Percentiles rank a stretch among this genome's conserved stretches.
Evolutionary conservation across 371 early-diverging fungal species (phyloP).

Genomic region (Mucor sp.): DNA sequence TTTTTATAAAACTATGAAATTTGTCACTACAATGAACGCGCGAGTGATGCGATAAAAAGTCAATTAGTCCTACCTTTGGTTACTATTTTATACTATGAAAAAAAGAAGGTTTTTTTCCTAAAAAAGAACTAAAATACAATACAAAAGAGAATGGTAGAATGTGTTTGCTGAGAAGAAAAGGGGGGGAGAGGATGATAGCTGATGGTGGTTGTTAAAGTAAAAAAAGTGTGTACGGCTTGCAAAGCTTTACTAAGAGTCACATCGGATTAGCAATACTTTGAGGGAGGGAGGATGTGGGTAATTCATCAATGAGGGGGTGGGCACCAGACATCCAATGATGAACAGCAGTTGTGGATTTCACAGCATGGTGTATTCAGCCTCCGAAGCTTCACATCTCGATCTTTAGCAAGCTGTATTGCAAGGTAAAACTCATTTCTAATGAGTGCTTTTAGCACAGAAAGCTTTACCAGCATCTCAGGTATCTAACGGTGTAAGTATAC

Average conservation of each 20-base stretch:
- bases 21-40: neutral
- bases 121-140: slow-evolving; percentile 6
- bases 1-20: neutral
- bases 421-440: too few relatives aligned
- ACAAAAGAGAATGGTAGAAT: slow-evolving; percentile 3
- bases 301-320: too few relatives aligned
- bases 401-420: too few relatives aligned
- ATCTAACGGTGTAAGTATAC: too few relatives aligned
- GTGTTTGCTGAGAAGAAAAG: neutral
- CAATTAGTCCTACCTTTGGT: slow-evolving; percentile 5
- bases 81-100: neutral
- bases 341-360: too few relatives aligned
- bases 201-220: neutral
- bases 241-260: neutral
- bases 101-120: slow-evolving; percentile 3
- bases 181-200: neutral
- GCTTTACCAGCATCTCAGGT: too few relatives aligned
- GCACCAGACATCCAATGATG: too few relatives aligned
- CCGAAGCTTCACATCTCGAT: too few relatives aligned
- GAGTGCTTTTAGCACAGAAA: too few relatives aligned
- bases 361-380: too few relatives aligned
- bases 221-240: neutral
- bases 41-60: neutral
- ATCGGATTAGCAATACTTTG: neutral
- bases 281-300: neutral